Percentiles rank a stretch among this genome's conserved stretches.
These are phyloP conservation scores for Colletotrichum sublineola DNA, from an alignment of 2,329 filamentous ascomycete species.

Conservation along the genomic window DNA sequence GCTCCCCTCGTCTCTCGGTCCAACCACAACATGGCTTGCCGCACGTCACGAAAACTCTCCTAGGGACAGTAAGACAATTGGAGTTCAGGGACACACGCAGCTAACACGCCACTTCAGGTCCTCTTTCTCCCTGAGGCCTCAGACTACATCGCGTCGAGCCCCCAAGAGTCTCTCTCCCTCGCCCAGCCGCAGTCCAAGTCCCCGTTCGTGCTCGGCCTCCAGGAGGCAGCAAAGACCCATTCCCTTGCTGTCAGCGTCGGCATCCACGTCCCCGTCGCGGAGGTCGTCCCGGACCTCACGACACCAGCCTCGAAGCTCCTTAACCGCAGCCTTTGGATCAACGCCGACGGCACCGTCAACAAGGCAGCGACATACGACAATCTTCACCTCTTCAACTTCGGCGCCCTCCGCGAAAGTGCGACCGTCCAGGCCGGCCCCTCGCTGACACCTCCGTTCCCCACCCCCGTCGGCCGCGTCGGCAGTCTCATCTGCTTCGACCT, in stretches of 20 bases:
- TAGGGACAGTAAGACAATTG: background rate
- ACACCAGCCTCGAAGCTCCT: constrained; percentile 54
- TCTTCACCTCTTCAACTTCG: constrained; percentile 87
- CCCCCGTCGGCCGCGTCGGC: constrained; percentile 80
- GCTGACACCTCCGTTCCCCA: constrained; percentile 79
- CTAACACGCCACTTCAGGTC: constrained; percentile 60
- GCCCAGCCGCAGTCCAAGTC: constrained; percentile 75
- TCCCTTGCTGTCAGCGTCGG: constrained; percentile 85
- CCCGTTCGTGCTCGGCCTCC: constrained; percentile 82
- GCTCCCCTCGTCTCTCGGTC: background rate
- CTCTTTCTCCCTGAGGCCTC: constrained; percentile 93
- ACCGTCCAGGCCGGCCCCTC: constrained; percentile 76
- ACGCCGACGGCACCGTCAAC: constrained; percentile 57
- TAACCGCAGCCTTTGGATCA: constrained; percentile 68
- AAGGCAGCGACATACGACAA: constrained; percentile 78
- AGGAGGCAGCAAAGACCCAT: constrained; percentile 73
- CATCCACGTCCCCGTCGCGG: constrained; percentile 79
- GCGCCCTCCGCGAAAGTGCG: constrained; percentile 61
- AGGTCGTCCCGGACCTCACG: constrained; percentile 47
- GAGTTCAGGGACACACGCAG: background rate
- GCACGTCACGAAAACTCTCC: background rate
- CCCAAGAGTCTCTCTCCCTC: constrained; percentile 77
- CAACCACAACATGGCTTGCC: background rate
- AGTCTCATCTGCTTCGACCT: constrained; percentile 92
- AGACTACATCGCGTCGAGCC: constrained; percentile 84